Base-by-base conservation (phyloP, 2,329 filamentous ascomycete species). In the Stagonosporopsis chrysanthemi region DNA sequence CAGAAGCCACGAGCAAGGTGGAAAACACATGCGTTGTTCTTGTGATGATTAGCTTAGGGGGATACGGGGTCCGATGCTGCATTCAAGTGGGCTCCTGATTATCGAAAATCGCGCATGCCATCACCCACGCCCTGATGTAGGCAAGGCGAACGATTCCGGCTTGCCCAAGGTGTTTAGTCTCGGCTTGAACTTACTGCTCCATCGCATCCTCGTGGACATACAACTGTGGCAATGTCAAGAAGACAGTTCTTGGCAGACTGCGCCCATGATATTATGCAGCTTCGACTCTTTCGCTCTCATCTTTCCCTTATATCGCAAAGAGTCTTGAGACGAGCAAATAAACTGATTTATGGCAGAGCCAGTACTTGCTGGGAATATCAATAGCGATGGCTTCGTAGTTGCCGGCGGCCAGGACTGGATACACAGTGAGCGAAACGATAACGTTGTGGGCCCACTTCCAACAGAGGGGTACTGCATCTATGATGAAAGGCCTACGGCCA, bases 81-180 rank as follows among this genome's bases (percentile, higher is more conserved):
- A 11, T 26, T n/a, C 9, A 33, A 19, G 2, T 19, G 29, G 22
- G 17, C 51, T 29, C 9, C 44, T 42, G 24, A n/a, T 23, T 6
- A 31, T 17, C 38, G 28, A 48, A 56, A 56, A 56, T 56, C 45
- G 52, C 52, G 52, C 52, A 56, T 35, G 22, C 4, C 22, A 50
- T 45, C 24, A 35, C 26, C 12, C 28, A 24, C 26, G 14, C 46
- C 45, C 52, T 22, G 45, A n/a, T 38, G 24, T 9, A 45, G 8
- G 39, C 4, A 45, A 50, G 41, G 15, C 1, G 15, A 39, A 15
- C 14, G 26, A 40, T 6, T 28, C 19, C 31, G 52, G 40, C 26
- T 50, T 49, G 26, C 52, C 45, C 40, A 45, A 50, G 19, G n/a
- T 50, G 52, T 45, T 44, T 56, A 56, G 39, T 41, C 39, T 41